Percentiles rank a stretch among this genome's conserved stretches.
phyloP scores from a whole-genome alignment of 306 rosid genomes.

The Pueraria montana region DNA sequence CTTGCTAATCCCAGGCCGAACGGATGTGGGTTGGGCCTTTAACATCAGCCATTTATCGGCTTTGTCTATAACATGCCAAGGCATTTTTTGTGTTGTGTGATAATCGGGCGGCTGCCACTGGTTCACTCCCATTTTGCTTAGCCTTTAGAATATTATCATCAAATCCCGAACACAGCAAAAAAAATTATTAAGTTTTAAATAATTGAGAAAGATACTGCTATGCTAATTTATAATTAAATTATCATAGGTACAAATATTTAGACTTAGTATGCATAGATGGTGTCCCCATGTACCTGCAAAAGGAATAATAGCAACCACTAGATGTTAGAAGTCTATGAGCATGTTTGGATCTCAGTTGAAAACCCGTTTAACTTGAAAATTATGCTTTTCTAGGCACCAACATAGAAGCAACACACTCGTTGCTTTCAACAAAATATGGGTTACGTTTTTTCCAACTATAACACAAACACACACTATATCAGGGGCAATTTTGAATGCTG shows the following conservation, averaged over 20 bases:
- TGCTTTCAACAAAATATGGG: too few species aligned
- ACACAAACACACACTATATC: too few species aligned
- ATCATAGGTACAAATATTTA: background rate
- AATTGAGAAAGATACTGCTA: constrained; percentile 12
- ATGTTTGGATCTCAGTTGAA: too few species aligned
- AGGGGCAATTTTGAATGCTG: constrained; percentile 19
- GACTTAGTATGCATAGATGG: background rate
- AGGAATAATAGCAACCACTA: background rate
- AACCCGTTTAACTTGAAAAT: too few species aligned
- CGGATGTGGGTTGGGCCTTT: background rate
- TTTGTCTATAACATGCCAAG: background rate
- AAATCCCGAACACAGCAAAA: background rate
- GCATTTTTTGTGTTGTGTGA: background rate
- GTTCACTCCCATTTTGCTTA: background rate
- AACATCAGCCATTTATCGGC: background rate
- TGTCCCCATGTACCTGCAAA: background rate
- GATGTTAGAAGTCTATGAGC: too few species aligned
- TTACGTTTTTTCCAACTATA: too few species aligned
- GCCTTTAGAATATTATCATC: background rate
- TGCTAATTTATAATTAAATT: background rate
- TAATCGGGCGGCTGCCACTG: background rate
- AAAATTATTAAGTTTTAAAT: background rate
- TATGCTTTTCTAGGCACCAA: too few species aligned
- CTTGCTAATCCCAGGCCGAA: constrained; percentile 2
- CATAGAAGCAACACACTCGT: too few species aligned